Conservation (phyloP, 495 filamentous ascomycete genomes). For the Daldinia concentrica region DNA sequence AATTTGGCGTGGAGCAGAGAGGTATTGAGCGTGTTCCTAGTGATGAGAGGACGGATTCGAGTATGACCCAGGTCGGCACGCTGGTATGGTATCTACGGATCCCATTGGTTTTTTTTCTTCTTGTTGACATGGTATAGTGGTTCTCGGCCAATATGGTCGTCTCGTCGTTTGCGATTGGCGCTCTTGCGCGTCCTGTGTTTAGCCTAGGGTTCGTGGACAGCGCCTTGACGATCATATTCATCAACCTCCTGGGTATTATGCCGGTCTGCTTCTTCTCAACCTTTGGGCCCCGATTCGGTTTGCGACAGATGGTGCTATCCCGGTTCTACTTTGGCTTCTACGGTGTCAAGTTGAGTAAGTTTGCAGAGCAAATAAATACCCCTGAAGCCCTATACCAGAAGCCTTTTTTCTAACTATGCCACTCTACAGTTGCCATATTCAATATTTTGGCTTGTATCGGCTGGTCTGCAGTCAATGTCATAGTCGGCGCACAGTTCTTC, state of each 20-base stretch:
- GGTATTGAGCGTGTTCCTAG: constrained; percentile 84
- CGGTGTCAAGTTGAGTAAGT: constrained; percentile 75
- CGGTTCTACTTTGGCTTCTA: constrained; percentile 83
- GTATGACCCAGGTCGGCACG: constrained; percentile 73
- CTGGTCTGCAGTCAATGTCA: constrained; percentile 79
- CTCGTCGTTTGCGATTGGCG: constrained; percentile 82
- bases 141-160: constrained; percentile 86
- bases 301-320: constrained; percentile 88
- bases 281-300: constrained; percentile 78
- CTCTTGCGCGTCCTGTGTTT: constrained; percentile 73
- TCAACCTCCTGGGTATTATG: constrained; percentile 78
- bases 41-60: constrained; percentile 74
- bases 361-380: not conserved
- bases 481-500: constrained; percentile 85
- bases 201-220: constrained; percentile 77
- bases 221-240: constrained; percentile 78
- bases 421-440: constrained; percentile 68
- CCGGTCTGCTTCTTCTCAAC: constrained; percentile 84
- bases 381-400: not conserved
- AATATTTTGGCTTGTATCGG: constrained; percentile 81
- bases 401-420: constrained; percentile 16
- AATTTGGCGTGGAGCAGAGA: constrained; percentile 77
- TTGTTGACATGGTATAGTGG: constrained; percentile 64
- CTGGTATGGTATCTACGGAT: constrained; percentile 65
- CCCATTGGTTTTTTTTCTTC: not conserved